Base-by-base conservation (phyloP, 73 alveolate genomes). In the Uronychia binucleata region DNA sequence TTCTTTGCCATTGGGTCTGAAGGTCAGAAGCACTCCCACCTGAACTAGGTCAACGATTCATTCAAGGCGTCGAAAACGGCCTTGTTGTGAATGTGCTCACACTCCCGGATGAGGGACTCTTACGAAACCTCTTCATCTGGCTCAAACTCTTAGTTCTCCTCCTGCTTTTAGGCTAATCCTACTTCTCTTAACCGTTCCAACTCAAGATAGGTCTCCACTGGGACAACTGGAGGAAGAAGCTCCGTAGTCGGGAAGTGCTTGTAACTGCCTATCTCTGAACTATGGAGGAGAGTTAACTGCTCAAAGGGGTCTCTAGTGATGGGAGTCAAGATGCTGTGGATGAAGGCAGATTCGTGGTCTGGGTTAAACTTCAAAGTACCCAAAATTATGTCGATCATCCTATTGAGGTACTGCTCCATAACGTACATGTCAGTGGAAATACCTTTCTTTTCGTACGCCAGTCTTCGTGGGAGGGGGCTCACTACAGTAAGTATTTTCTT, bases 191-290 rank as follows among this genome's bases (percentile, higher is more conserved):
- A 30, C 59, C 77, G 76, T 57, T 90, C 96, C 1, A 90, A 57
- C 67, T 77, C 90, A 8, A 86, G 77, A 75, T 90, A 90, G 31
- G 79, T 58, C n/a, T 90, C 96, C 1, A 86, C 77, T 29, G 96
- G 93, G 30, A 90, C 34, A 25, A 90, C 95, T 19, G 86, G 80
- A 25, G 67, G 67, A 46, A 46, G 67, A 11, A 46, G 5, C 67
- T 46, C 67, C n/a, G 19, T 46, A 19, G 67, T 46, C 67, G 5
- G 19, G 67, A 46, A 46, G 19, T 46, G 67, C 19, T 46, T 46
- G 19, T 46, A 46, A 46, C 78, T 67, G 8, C 78, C 78, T 67
- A 67, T 26, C 26, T 67, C 32, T 67, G 78, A 67, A 67, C 26
- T 25, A 67, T 67, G 78, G 31, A 67, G 29, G 5, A 1, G 5